Conservation (phyloP, 495 filamentous ascomycete species). For the Sporormia fimetaria region DNA sequence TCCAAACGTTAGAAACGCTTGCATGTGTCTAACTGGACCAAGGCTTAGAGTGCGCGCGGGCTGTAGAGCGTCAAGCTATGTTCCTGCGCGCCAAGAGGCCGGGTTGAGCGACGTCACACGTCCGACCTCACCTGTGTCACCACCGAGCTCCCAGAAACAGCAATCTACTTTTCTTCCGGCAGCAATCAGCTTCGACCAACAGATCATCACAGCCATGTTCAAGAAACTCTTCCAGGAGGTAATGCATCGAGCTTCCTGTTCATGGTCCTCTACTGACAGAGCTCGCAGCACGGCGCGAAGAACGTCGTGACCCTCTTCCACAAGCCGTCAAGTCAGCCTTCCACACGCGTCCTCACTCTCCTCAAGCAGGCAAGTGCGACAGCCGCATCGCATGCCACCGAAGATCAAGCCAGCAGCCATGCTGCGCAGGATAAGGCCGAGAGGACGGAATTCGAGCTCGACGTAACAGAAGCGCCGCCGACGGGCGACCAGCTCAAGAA, state of each 20-base stretch:
- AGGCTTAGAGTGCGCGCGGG: too few species aligned
- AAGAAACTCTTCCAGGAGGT: conserved; percentile 34
- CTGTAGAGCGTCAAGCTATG: too few species aligned
- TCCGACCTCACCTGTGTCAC: too few species aligned
- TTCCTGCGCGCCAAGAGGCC: too few species aligned
- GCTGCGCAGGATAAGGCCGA: conserved; percentile 41
- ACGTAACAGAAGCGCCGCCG: conserved; percentile 69
- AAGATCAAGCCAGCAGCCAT: conserved; percentile 56
- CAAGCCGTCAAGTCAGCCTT: conserved; percentile 53
- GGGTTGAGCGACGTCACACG: too few species aligned
- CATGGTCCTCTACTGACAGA: conserved; percentile 3
- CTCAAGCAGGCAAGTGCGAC: conserved; percentile 62
- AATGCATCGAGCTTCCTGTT: conserved; percentile 2
- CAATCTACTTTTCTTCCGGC: too few species aligned
- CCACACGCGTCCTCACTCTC: conserved; percentile 53
- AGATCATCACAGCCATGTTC: conserved; percentile 24
- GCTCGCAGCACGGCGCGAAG: conserved; percentile 30
- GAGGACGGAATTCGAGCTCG: conserved; percentile 67
- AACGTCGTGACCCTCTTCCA: conserved; percentile 97
- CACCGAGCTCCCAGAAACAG: too few species aligned
- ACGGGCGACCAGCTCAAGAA: conserved; percentile 74
- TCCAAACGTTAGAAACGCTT: too few species aligned
- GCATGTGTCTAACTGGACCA: too few species aligned
- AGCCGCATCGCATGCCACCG: conserved; percentile 46
- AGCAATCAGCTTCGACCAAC: too few species aligned